A percentile compares a stretch with the other conserved stretches of the same genome.
phyloP scores from a whole-genome alignment of 345 rosid genomes.

The Nephelium lappaceum region DNA sequence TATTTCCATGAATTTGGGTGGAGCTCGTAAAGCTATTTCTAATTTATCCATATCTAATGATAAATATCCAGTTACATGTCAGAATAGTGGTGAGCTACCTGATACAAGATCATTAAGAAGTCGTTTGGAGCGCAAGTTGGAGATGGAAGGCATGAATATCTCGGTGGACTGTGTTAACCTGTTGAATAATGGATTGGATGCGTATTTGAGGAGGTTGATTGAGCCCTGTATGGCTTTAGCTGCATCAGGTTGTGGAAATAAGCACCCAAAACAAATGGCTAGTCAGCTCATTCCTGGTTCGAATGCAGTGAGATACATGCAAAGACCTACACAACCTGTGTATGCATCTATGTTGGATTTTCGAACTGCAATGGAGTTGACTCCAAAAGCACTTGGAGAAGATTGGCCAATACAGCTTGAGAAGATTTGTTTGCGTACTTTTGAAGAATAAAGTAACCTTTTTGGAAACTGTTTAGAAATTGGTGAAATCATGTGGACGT shows the following conservation, averaged over 20 bases:
- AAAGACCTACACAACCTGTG: constrained; percentile 30
- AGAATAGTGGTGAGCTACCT: constrained; percentile 62
- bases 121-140: constrained; percentile 68
- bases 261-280: constrained; percentile 24
- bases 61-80: constrained; percentile 48
- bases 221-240: constrained; percentile 73
- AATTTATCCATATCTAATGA: constrained; percentile 30
- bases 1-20: constrained; percentile 51
- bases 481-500: constrained; percentile 15
- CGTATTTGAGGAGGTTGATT: constrained; percentile 67
- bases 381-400: constrained; percentile 71
- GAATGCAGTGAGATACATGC: constrained; percentile 25
- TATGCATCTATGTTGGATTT: constrained; percentile 60
- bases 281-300: constrained; percentile 19
- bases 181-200: constrained; percentile 75
- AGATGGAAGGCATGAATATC: constrained; percentile 56
- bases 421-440: constrained; percentile 55
- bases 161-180: constrained; percentile 63
- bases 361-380: constrained; percentile 56
- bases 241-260: constrained; percentile 41
- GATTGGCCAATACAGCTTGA: constrained; percentile 73
- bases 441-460: constrained; percentile 37
- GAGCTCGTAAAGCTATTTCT: constrained; percentile 44
- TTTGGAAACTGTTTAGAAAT: constrained; percentile 20
- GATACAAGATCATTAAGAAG: constrained; percentile 71